Evolutionary conservation across 306 rosid species (phyloP).

Genomic region (Arachis hypogaea): DNA sequence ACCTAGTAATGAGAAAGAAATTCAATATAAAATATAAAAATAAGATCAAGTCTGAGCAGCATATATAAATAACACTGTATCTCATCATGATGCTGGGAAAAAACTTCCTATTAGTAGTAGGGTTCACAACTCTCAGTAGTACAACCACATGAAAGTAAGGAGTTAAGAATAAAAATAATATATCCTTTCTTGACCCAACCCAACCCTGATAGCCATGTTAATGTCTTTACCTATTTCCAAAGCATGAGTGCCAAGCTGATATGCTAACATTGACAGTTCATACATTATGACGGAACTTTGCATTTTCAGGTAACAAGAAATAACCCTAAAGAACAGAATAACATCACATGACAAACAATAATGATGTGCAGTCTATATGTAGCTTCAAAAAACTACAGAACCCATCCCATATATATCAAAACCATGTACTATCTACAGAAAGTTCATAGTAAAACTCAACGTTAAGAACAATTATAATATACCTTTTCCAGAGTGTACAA

Average conservation of each 20-base stretch:
- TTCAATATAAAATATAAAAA: constrained; percentile 12
- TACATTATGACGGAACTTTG: constrained; percentile 82
- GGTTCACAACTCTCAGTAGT: constrained; percentile 16
- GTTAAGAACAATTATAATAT: constrained; percentile 10
- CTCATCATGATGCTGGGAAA: constrained; percentile 32
- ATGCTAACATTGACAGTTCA: constrained; percentile 85
- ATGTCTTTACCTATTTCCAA: constrained; percentile 81
- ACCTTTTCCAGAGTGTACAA: constrained; percentile 97
- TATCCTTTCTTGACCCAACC: constrained; percentile 29
- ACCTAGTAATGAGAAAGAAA: constrained; percentile 62
- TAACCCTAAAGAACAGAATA: constrained; percentile 72
- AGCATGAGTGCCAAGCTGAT: constrained; percentile 93
- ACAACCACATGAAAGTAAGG: constrained; percentile 20
- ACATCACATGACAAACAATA: constrained; percentile 22
- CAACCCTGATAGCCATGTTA: constrained; percentile 25
- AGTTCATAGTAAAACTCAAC: constrained; percentile 9
- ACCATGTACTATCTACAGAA: constrained; percentile 10
- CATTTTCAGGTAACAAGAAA: constrained; percentile 92
- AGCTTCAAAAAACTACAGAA: constrained; percentile 36
- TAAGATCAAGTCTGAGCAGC: constrained; percentile 17
- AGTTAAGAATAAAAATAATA: constrained; percentile 14
- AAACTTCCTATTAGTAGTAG: constrained; percentile 27
- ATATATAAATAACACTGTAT: constrained; percentile 2
- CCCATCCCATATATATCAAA: constrained; percentile 25
- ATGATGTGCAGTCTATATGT: constrained; percentile 33